Percentiles rank a stretch among this genome's conserved stretches.
Conservation (phyloP, 441 rosid species). For the Macaranga tanarius region DNA sequence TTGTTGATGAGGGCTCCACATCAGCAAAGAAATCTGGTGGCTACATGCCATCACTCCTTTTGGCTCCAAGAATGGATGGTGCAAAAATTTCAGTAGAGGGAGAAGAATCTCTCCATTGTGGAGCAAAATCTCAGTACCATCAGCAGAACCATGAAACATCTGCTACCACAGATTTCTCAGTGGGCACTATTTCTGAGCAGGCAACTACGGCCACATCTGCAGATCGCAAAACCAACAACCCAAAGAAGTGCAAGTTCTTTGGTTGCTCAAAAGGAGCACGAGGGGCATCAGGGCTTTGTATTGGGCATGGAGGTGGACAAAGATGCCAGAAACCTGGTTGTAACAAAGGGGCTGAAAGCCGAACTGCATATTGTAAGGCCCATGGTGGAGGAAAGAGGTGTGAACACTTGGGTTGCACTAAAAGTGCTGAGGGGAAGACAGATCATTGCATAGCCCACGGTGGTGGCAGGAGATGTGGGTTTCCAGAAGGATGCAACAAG, state of each 20-base stretch:
- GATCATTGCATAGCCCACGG: slow-evolving; percentile 92
- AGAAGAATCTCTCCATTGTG: slow-evolving; percentile 44
- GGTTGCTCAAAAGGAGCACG: slow-evolving; percentile 90
- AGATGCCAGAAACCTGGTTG: slow-evolving; percentile 87
- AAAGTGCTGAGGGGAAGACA: slow-evolving; percentile 94
- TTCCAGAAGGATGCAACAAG: slow-evolving; percentile 63
- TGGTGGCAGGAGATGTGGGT: slow-evolving; percentile 82
- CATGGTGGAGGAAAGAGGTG: slow-evolving; percentile 97
- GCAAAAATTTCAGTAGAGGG: slow-evolving; percentile 36
- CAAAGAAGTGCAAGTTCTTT: slow-evolving; percentile 67
- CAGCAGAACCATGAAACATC: slow-evolving; percentile 52
- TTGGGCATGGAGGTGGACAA: slow-evolving; percentile 95
- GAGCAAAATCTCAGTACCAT: slow-evolving; percentile 36
- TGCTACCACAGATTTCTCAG: slow-evolving; percentile 51
- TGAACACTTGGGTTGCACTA: slow-evolving; percentile 86
- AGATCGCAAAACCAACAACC: slow-evolving; percentile 47
- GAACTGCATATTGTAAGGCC: slow-evolving; percentile 86
- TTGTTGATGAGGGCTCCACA: slow-evolving; percentile 87
- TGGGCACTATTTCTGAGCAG: slow-evolving; percentile 53
- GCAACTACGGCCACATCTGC: slow-evolving; percentile 51
- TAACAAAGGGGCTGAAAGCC: slow-evolving; percentile 87
- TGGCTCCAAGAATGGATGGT: slow-evolving; percentile 53
- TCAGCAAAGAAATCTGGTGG: slow-evolving; percentile 92
- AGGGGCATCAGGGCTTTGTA: slow-evolving; percentile 87
- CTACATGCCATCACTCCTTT: slow-evolving; percentile 79